These are phyloP conservation scores for Epichloe elymi DNA, from an alignment of 2,329 filamentous ascomycete genomes.

Conservation along the genomic window DNA sequence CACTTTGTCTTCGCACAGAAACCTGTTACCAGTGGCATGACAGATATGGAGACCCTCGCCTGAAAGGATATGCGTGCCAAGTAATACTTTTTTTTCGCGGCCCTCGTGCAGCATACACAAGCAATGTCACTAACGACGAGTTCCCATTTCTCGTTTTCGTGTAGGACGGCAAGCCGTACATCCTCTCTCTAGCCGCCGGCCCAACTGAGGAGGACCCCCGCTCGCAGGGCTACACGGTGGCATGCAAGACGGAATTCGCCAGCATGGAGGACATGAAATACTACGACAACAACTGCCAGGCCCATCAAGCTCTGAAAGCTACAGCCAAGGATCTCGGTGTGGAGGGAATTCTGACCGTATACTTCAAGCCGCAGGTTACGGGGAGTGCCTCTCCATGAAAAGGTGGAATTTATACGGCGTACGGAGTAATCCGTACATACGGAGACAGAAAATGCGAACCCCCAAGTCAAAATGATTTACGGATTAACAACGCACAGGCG, in stretches of 20 bases:
- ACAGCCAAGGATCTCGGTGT: conserved; percentile 19
- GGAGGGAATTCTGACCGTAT: conserved; percentile 27
- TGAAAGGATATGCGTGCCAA: background rate
- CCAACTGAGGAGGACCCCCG: conserved; percentile 43
- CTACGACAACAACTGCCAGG: conserved; percentile 45
- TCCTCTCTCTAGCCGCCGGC: conserved; percentile 42
- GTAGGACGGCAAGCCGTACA: conserved; percentile 60
- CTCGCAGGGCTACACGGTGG: conserved; percentile 51
- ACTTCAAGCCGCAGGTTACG: conserved; percentile 23
- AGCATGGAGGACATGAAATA: conserved; percentile 55
- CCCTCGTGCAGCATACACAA: background rate
- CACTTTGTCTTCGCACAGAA: background rate
- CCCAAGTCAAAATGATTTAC: background rate
- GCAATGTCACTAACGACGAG: conserved; percentile 6
- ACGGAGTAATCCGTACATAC: too few relatives aligned
- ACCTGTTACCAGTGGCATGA: background rate
- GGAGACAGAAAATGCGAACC: too few relatives aligned
- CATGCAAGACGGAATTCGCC: conserved; percentile 49
- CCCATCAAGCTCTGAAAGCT: conserved; percentile 29
- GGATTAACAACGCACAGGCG: too few relatives aligned
- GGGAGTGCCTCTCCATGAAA: conserved; percentile 10
- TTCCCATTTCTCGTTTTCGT: background rate
- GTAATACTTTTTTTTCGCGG: background rate
- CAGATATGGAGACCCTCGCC: background rate
- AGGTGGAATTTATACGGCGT: too few relatives aligned